Base-by-base conservation (phyloP, 1,284 basidiomycete species). In the Bondarzewia mesenterica region DNA sequence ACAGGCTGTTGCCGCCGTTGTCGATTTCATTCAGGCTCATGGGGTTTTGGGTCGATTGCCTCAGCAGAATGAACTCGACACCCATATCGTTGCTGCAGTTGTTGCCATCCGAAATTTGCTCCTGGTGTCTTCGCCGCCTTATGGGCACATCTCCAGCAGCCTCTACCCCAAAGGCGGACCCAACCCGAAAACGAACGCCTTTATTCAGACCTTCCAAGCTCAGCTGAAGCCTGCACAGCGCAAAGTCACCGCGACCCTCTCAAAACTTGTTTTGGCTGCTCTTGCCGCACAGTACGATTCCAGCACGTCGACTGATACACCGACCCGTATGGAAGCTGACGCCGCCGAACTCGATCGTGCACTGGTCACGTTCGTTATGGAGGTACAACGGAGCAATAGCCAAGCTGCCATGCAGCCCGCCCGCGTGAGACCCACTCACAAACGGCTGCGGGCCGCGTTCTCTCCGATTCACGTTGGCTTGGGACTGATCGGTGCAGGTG, bases 221-320 rank as follows among this genome's bases (percentile, higher is more conserved):
- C 66, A 68, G 50, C 68, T 87, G 32, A 87, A 87, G 62, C 80
- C 82, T 15, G 78, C 80, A 0, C 85, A 88, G 52, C 73, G 85
- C 37, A 86, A 85, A 57, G 85, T 89, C 23, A 87, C 85, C 2
- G 85, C 85, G 12, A 88, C 85, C 1, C 67, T 88, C 16, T 89
- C 85, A 7, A 80, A 87, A 58, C 67, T 88, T 15, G 85, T 88
- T 7, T 69, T 88, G 2, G 87, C 85, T 6, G 82, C 85, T 21
- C 76, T 86, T 42, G 85, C 85, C 0, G 80, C 87, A 67, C 78
- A 84, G 57, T 88, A 86, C 52, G 83, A 88, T 58, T 82, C 82
- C 0, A 79, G 78, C 16, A 72, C 77, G 2, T 71, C 77, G 15
- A 65, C 72, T 12, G 83, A 89, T 53, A 82, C 82, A n/a, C 72